Evolutionary conservation across 768 basidiomycete genomes (phyloP).

Genomic region (Clitopilus hobsonii): DNA sequence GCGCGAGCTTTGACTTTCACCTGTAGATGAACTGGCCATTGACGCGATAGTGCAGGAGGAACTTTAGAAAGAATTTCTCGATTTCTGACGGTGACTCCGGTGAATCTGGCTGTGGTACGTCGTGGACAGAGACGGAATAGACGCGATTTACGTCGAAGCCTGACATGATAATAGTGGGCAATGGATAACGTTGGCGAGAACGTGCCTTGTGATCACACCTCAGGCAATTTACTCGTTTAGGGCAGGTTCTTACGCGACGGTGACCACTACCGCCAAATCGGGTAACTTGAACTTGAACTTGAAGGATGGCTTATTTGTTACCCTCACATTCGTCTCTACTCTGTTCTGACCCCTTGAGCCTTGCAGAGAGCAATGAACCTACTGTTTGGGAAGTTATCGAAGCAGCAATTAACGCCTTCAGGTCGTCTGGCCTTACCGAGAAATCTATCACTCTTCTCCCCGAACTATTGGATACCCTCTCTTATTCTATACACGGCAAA

Average conservation of each 20-base stretch:
- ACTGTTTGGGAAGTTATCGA: conserved; percentile 22
- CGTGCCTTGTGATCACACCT: conserved; percentile 5
- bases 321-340: conserved; percentile 19
- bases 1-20: conserved; percentile 31
- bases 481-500: conserved; percentile 26
- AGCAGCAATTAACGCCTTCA: conserved; percentile 14
- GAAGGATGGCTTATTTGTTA: conserved; percentile 13
- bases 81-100: conserved; percentile 77
- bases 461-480: conserved; percentile 23
- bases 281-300: no score
- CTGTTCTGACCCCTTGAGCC: conserved; percentile 24
- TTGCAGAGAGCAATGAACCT: conserved; percentile 19
- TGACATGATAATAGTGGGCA: conserved; percentile 53
- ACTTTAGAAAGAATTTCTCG: conserved; percentile 78
- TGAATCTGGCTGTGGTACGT: conserved; percentile 45
- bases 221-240: conserved; percentile 17
- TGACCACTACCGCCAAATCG: not conserved
- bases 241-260: conserved; percentile 20
- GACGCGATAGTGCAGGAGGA: conserved; percentile 83
- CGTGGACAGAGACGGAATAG: conserved; percentile 78
- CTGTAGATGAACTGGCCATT: conserved; percentile 92
- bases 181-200: conserved; percentile 1
- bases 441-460: conserved; percentile 16
- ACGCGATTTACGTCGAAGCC: conserved; percentile 83
- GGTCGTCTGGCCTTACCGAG: conserved; percentile 5